phyloP scores from a whole-genome alignment of 345 rosid species.

The Lumnitzera littorea region DNA sequence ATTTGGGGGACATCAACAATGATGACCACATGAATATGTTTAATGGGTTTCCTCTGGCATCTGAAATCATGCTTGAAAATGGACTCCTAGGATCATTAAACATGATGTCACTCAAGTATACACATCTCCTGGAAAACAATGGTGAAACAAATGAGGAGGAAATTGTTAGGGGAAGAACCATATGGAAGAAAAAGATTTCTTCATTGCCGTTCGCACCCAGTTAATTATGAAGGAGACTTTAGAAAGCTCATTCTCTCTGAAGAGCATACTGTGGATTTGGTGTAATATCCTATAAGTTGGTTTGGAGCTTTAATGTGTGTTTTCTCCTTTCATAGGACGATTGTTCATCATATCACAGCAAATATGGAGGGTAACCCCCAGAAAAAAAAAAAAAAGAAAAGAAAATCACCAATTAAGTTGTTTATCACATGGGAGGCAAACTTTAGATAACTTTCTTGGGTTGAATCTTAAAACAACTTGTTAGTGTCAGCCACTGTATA shows the following conservation, averaged over 20 bases:
- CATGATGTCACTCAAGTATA: constrained; percentile 24
- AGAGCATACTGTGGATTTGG: neutral
- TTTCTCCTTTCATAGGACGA: neutral
- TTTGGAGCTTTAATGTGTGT: neutral
- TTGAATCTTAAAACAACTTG: no score
- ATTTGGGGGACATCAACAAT: constrained; percentile 13
- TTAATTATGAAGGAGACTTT: constrained; percentile 1
- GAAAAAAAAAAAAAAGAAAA: no score
- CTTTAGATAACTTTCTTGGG: no score
- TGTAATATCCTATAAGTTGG: neutral
- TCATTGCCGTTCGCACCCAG: constrained; percentile 17
- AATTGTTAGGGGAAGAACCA: constrained; percentile 54
- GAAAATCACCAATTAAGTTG: no score
- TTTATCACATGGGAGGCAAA: no score
- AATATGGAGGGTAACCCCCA: no score
- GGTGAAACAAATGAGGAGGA: constrained; percentile 30
- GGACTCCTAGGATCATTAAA: constrained; percentile 30
- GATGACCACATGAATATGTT: constrained; percentile 13
- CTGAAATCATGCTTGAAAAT: constrained; percentile 35
- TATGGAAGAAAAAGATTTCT: constrained; percentile 38
- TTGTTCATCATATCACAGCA: no score
- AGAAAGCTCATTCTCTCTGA: constrained; percentile 6
- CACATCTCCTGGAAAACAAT: constrained; percentile 44
- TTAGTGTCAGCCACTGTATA: no score
- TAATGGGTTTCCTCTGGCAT: constrained; percentile 30